Evolutionary conservation across 2,329 filamentous ascomycete genomes (phyloP).

Genomic region (Aspergillus costaricaensis): DNA sequence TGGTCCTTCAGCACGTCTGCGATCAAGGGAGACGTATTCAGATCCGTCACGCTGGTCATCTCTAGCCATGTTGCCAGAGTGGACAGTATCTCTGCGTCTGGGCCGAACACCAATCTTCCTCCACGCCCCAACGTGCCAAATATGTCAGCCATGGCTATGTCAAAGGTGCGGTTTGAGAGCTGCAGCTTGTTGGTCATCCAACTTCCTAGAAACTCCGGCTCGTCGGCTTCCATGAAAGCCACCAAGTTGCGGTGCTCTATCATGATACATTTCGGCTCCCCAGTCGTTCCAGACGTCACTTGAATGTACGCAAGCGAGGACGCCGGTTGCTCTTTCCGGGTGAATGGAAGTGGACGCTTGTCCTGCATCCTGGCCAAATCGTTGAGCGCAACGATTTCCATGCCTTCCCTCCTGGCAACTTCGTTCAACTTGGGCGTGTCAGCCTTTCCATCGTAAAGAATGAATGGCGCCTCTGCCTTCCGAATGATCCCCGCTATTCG

Average conservation of each 20-base stretch:
- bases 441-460: neutral
- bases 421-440: neutral
- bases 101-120: neutral
- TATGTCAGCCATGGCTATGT: neutral
- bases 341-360: neutral
- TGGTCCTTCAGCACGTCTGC: neutral
- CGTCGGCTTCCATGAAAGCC: neutral
- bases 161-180: slow-evolving; percentile 1
- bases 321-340: neutral
- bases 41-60: neutral
- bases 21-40: neutral
- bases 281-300: slow-evolving; percentile 8
- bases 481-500: neutral
- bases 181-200: neutral
- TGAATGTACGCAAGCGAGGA: slow-evolving; percentile 3
- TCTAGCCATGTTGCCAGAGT: neutral
- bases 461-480: neutral
- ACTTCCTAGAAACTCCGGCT: neutral
- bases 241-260: neutral
- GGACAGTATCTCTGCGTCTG: neutral
- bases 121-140: neutral
- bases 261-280: slow-evolving; percentile 10
- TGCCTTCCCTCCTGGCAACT: neutral
- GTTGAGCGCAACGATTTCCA: neutral
- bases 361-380: neutral